Evolutionary conservation across 306 rosid genomes (phyloP).

Genomic region (Notholithocarpus densiflorus): DNA sequence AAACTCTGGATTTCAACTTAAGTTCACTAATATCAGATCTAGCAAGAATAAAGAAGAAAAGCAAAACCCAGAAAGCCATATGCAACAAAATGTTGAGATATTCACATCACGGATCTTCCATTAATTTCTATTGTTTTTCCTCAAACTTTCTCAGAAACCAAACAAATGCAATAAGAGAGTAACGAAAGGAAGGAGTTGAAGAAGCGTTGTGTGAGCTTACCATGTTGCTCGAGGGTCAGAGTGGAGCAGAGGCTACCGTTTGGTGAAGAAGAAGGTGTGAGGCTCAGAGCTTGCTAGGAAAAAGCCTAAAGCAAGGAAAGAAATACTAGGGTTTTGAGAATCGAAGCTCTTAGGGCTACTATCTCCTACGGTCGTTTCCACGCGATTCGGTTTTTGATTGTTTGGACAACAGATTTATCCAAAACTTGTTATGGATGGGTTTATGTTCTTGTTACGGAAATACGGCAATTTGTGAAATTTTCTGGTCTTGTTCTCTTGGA

Average conservation of each 20-base stretch:
- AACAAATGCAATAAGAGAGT: too few relatives aligned
- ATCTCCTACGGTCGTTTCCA: too few relatives aligned
- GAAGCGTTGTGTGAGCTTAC: background rate
- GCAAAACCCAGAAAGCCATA: too few relatives aligned
- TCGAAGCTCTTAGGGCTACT: too few relatives aligned
- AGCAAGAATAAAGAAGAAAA: too few relatives aligned
- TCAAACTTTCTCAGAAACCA: background rate
- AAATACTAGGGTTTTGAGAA: background rate
- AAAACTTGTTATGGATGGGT: background rate
- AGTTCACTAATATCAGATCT: too few relatives aligned
- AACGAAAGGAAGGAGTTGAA: background rate
- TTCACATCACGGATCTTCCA: too few relatives aligned
- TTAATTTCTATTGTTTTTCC: too few relatives aligned
- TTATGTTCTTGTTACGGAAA: background rate
- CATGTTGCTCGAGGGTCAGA: background rate
- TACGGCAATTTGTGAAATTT: background rate
- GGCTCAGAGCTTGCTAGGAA: background rate
- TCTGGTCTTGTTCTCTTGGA: too few relatives aligned
- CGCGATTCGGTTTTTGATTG: background rate
- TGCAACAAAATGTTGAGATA: too few relatives aligned
- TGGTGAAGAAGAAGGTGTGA: background rate
- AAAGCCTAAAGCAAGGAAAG: background rate
- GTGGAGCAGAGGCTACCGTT: background rate
- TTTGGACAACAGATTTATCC: background rate
- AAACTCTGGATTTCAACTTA: too few relatives aligned